Base-by-base conservation (phyloP, 1,284 basidiomycete genomes). In the Vanrija sp. region DNA sequence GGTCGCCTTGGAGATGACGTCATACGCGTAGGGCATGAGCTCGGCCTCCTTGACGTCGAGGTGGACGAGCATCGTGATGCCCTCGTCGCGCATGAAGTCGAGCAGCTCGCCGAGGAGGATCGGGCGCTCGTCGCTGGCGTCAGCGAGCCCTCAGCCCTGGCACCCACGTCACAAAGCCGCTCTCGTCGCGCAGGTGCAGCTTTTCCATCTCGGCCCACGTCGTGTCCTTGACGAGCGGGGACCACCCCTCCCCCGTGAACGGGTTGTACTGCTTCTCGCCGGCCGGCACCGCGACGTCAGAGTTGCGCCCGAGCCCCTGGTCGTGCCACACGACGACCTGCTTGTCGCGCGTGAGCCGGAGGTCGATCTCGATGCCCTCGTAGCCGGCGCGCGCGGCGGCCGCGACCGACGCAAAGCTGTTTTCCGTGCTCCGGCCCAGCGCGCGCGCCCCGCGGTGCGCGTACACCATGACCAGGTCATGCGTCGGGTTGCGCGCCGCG, bases 41-140 rank as follows among this genome's bases (percentile, higher is more conserved):
- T 88, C 87, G 47, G 88, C 89, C 82, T 93, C 90, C 83, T 91
- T 90, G 82, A 90, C 93, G 78, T 93, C 90, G 47, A 65, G 62
- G 80, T 88, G 89, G 59, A 79, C 86, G 56, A 91, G 84, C 74
- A 50, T 43, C 20, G 41, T 35, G 39, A 50, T 50, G 23, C 37
- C 25, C 12, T 50, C 19, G 24, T 43, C 41, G 14, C 48, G 24
- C 22, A 50, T 27, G 22, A 42, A 50, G 6, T 38, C 23, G n/a
- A 50, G 48, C 41, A 42, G 18, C 18, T 42, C 41, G 18, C 23
- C 41, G 23, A 42, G 41, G 9, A 42, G 18, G 8, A 42, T 42
- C 8, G 41, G 41, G 41, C 23, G 41, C 23, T 42, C 41, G 41
- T 9, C 9, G 43, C 43, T 45, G 27, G 19, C 2, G 31, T 31